Percentiles rank a stretch among this genome's conserved stretches.
Conservation (phyloP, 805 yeast species). For the Kodamaea kaohsiungensis region DNA sequence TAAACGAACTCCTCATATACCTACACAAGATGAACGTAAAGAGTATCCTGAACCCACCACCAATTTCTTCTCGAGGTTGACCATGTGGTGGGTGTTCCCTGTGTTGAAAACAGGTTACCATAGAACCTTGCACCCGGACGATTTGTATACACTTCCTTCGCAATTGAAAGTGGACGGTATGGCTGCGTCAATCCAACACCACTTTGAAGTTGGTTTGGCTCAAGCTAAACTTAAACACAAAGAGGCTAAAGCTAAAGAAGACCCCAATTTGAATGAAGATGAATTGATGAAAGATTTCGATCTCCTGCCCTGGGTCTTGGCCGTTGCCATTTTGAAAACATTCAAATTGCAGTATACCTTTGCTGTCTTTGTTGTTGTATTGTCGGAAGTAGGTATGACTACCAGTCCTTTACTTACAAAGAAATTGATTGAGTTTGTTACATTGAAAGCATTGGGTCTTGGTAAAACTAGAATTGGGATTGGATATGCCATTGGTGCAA, state of each 20-base stretch:
- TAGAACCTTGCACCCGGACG: constrained; percentile 66
- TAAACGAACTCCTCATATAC: constrained; percentile 49
- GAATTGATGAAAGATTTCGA: constrained; percentile 18
- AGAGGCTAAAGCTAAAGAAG: constrained; percentile 14
- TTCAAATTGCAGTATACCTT: constrained; percentile 28
- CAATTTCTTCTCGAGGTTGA: constrained; percentile 33
- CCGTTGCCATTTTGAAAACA: constrained; percentile 25
- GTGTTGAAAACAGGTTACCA: constrained; percentile 66
- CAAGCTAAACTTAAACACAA: constrained; percentile 10
- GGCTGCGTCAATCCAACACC: constrained; percentile 25
- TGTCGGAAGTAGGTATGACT: constrained; percentile 28
- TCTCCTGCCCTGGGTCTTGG: constrained; percentile 2
- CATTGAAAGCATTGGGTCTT: constrained; percentile 17
- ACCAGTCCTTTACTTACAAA: constrained; percentile 38
- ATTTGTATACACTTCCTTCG: constrained; percentile 38
- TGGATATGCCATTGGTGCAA: constrained; percentile 42
- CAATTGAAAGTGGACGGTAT: constrained; percentile 29
- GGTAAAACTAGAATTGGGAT: constrained; percentile 35
- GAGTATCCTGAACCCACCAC: constrained; percentile 44
- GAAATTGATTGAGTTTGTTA: constrained; percentile 38
- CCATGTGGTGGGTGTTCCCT: constrained; percentile 69
- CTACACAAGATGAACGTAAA: constrained; percentile 49
- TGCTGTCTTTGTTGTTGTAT: constrained; percentile 20
- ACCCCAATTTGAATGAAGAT: constrained; percentile 24
- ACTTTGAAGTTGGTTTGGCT: constrained; percentile 14